Evolutionary conservation across 495 filamentous ascomycete species (phyloP), one percentile per base, ranked within the genome.

Genomic region (Ascodesmis nigricans): DNA sequence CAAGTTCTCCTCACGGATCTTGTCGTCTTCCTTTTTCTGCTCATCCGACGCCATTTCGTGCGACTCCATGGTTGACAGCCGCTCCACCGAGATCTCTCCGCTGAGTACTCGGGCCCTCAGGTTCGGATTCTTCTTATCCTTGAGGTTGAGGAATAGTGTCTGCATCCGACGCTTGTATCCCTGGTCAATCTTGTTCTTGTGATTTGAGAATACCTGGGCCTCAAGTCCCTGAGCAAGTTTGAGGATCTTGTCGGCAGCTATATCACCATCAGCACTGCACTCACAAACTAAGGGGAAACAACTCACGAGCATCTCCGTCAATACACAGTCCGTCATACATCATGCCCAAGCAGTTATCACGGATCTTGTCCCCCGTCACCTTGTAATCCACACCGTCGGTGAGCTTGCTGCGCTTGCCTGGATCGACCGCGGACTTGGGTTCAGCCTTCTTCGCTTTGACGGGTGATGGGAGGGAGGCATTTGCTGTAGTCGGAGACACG

Each of bases 121-220:
- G 31, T 62, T 62, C 17, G 65, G 59, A 59, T 93, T 95, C 31
- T 73, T 74, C 54, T 78, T 80, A 59, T 75, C 78, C 65, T 92
- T 93, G 33, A 97, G 66, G 47, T 91, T 92, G 47, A 81, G 72
- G 63, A 75, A 92, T 11, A 97, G 66, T 17, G 76, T 80, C 52
- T 90, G 77, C 42, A 92, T 71, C 58, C 92, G 93, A 24, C 58
- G 61, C 35, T 73, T 71, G 63, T 97, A 97, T 25, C 66, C 58
- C 30, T 66, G 53, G 35, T 66, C 66, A 3, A 66, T 73, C 48
- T 84, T 78, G 11, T 72, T 67, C 33, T 63, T 65, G 46, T 67
- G 67, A 5, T 59, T 46, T 10, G 60, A 57, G 58, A 62, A 82
- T 10, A 77, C 78, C 56, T 92, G 82, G 10, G 84, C 66, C 18